phyloP scores from a whole-genome alignment of 2,329 filamentous ascomycete genomes.

The Aureobasidium pullulans region DNA sequence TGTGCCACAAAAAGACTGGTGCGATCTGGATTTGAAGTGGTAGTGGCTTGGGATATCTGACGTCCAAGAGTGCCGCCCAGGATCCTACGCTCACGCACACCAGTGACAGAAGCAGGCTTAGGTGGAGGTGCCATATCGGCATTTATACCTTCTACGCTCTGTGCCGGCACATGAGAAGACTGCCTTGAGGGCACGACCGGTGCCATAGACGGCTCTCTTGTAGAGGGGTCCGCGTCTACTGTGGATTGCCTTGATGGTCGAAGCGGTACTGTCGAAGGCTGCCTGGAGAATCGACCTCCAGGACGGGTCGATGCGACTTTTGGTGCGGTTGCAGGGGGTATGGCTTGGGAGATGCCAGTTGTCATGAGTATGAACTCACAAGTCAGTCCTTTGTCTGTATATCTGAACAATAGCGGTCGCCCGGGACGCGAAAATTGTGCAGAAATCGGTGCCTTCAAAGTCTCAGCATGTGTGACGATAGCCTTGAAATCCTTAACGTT shows the following conservation, averaged over 20 bases:
- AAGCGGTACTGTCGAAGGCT: slow-evolving; percentile 19
- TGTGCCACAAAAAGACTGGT: slow-evolving; percentile 64
- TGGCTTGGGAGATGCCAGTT: slow-evolving; percentile 52
- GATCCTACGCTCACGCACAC: slow-evolving; percentile 19
- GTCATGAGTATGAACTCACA: slow-evolving; percentile 81
- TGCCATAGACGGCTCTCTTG: slow-evolving; percentile 3
- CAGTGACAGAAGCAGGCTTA: slow-evolving; percentile 7
- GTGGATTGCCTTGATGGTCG: slow-evolving; percentile 3
- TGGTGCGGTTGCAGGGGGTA: slow-evolving; percentile 25
- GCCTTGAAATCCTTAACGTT: slow-evolving; percentile 78
- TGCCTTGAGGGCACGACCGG: slow-evolving; percentile 6
- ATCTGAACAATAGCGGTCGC: slow-evolving; percentile 65
- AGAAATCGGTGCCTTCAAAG: slow-evolving; percentile 57
- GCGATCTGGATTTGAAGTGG: slow-evolving; percentile 52
- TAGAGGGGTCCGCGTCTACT: slow-evolving; percentile 1
- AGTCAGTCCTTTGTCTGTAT: slow-evolving; percentile 56
- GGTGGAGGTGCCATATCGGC: slow-evolving; percentile 16
- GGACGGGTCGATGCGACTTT: slow-evolving; percentile 29
- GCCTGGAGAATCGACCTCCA: slow-evolving; percentile 25
- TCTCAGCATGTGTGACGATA: slow-evolving; percentile 67
- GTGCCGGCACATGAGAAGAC: not conserved
- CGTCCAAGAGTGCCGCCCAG: slow-evolving; percentile 20
- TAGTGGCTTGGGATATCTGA: slow-evolving; percentile 30
- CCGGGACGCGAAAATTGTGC: slow-evolving; percentile 65
- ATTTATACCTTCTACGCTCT: not conserved